A percentile compares a stretch with the other conserved stretches of the same genome.
Conservation (phyloP, 306 rosid species). For the Cicer pinnatifidum region DNA sequence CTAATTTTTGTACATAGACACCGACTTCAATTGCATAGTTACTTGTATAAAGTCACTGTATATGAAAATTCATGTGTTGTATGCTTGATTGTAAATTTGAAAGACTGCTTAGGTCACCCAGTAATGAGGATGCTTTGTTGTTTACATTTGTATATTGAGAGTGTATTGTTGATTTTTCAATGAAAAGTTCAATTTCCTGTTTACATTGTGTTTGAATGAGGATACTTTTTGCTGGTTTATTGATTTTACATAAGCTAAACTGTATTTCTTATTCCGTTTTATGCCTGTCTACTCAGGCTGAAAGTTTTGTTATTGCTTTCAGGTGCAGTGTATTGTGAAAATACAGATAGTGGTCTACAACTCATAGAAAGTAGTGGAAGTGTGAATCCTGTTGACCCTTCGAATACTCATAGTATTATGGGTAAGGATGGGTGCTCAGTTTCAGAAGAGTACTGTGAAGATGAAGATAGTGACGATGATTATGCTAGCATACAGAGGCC, state of each 20-base stretch:
- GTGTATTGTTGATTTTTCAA: constrained; percentile 41
- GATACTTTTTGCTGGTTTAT: constrained; percentile 21
- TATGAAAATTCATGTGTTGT: constrained; percentile 44
- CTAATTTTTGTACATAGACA: constrained; percentile 51
- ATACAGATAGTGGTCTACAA: constrained; percentile 46
- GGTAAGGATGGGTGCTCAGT: constrained; percentile 47
- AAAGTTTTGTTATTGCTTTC: constrained; percentile 54
- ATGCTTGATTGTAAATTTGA: constrained; percentile 36
- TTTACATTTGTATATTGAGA: constrained; percentile 41
- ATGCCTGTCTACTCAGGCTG: constrained; percentile 41
- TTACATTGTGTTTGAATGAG: constrained; percentile 42
- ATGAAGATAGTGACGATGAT: constrained; percentile 72
- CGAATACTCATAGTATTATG: constrained; percentile 40
- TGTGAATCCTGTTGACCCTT: constrained; percentile 46
- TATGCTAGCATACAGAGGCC: constrained; percentile 82
- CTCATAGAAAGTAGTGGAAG: constrained; percentile 46
- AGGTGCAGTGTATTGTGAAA: constrained; percentile 62
- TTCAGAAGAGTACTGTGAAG: constrained; percentile 57
- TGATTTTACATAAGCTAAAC: constrained; percentile 37
- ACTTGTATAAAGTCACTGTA: constrained; percentile 51
- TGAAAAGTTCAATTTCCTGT: constrained; percentile 39
- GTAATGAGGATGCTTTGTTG: constrained; percentile 25
- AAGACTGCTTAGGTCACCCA: constrained; percentile 40
- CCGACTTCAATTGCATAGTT: constrained; percentile 48
- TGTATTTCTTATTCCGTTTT: constrained; percentile 25